Base-by-base conservation (phyloP, 2,329 filamentous ascomycete genomes). In the Ceratocystis destructans region DNA sequence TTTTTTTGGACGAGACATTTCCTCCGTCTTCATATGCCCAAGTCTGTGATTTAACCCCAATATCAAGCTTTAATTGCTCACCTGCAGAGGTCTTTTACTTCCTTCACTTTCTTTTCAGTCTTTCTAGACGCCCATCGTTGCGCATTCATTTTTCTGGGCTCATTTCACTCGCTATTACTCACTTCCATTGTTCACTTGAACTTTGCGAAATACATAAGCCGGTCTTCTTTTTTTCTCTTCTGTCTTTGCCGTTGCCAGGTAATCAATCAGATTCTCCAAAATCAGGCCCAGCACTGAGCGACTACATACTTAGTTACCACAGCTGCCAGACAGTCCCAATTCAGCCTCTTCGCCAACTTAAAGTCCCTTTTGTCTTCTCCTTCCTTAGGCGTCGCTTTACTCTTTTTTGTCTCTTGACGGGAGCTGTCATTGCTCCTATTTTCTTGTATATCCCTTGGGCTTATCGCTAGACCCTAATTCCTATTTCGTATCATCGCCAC, bases 1-100 rank as follows among this genome's bases (percentile, higher is more conserved):
- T 37, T 37, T 37, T 12, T 37, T 10, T 41, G 12, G 12, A 75
- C 45, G 77, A 78, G 55, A 59, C 55, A 59, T 59, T 59, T 59
- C 28, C 31, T 17, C 17, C 15, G 25, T 57, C 53, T 28, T 7
- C 53, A 37, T 33, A 6, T 28, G 17, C 17, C 15, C 28, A 17
- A n/a, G 25, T 33, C 28, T 33, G 6, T 6, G 22, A n/a, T 59
- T 37, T 59, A 25, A 41, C 37, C 37, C 37, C 15, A 41, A 15
- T 41, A 41, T 41, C 22, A 53, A 20, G 48, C 48, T 25, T 53
- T 53, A 28, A 53, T 53, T 53, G 48, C 48, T 53, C 22, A 6
- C 48, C 15, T 25, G 48, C 48, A 41, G 12, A 41, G 10, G 37
- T 12, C 10, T 41, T 41, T 41, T 25, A 50, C 12, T 22, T 3